These are phyloP conservation scores for Tylopilus sp. DNA, from an alignment of 768 basidiomycete genomes.

Conservation along the genomic window DNA sequence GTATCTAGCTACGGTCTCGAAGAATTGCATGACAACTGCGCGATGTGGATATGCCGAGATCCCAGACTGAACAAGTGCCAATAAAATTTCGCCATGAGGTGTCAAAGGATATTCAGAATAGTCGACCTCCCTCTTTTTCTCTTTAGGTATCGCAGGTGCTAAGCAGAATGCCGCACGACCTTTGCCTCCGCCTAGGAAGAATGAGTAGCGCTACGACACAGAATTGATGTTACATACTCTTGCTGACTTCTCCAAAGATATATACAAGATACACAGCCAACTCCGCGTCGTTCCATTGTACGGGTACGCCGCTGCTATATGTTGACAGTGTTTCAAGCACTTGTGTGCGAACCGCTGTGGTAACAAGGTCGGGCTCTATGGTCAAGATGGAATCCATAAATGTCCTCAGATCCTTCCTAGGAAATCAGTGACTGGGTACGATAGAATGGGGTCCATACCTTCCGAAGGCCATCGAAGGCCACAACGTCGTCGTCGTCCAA, in stretches of 20 bases:
- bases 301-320: constrained; percentile 51
- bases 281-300: constrained; percentile 93
- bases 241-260: constrained; percentile 91
- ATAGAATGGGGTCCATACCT: constrained; percentile 44
- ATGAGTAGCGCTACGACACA: not conserved
- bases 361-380: constrained; percentile 85
- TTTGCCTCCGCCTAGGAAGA: constrained; percentile 60
- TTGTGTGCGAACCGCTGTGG: constrained; percentile 67
- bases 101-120: constrained; percentile 84
- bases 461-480: constrained; percentile 82
- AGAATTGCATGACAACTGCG: constrained; percentile 84
- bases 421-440: constrained; percentile 12
- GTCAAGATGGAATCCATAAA: constrained; percentile 85
- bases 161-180: constrained; percentile 87
- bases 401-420: constrained; percentile 71
- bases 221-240: constrained; percentile 50
- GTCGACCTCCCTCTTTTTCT: constrained; percentile 62
- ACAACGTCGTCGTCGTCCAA: constrained; percentile 84
- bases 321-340: constrained; percentile 73
- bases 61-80: constrained; percentile 78
- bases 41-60: constrained; percentile 82
- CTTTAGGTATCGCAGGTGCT: constrained; percentile 64
- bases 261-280: constrained; percentile 90
- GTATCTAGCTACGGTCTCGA: constrained; percentile 90
- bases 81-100: constrained; percentile 84